Evolutionary conservation across 371 early-diverging fungal genomes (phyloP).

Genomic region (Dinochytrium kinnereticum): DNA sequence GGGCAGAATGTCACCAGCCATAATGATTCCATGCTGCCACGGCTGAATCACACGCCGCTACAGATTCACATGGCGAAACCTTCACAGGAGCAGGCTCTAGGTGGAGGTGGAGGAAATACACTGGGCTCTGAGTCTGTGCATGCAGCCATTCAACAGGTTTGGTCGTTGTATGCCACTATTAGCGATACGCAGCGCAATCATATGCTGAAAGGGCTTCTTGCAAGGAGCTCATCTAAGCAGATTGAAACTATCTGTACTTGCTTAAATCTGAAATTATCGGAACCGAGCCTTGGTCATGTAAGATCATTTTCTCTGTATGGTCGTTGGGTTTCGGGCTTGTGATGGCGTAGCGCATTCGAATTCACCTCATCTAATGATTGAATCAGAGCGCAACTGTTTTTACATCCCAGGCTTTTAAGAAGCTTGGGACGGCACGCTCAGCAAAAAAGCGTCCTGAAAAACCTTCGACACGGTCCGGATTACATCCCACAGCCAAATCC

Average conservation of each 20-base stretch:
- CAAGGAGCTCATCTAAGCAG: constrained; percentile 47
- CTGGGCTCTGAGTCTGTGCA: constrained; percentile 31
- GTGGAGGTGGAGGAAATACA: background rate
- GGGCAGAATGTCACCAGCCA: background rate
- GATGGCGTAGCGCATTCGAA: no score
- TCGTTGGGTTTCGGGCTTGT: no score
- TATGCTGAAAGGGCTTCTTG: constrained; percentile 39
- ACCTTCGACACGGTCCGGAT: background rate
- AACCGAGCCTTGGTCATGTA: constrained; percentile 24
- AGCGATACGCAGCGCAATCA: constrained; percentile 48
- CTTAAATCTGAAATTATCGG: constrained; percentile 46
- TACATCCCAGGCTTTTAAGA: constrained; percentile 9
- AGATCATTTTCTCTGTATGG: background rate
- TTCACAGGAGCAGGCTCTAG: background rate
- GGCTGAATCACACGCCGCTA: background rate
- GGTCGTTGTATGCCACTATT: constrained; percentile 48
- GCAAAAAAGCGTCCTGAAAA: background rate
- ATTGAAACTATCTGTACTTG: constrained; percentile 49
- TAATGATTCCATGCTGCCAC: constrained; percentile 1
- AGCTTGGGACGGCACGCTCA: background rate
- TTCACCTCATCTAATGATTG: no score
- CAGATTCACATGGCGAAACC: constrained; percentile 17
- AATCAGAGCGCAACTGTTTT: constrained; percentile 4
- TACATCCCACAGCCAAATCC: constrained; percentile 12
- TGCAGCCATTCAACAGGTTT: constrained; percentile 46